A percentile compares a stretch with the other conserved stretches of the same genome.
Evolutionary conservation across 495 filamentous ascomycete genomes (phyloP).

Genomic region (Halenospora varia): DNA sequence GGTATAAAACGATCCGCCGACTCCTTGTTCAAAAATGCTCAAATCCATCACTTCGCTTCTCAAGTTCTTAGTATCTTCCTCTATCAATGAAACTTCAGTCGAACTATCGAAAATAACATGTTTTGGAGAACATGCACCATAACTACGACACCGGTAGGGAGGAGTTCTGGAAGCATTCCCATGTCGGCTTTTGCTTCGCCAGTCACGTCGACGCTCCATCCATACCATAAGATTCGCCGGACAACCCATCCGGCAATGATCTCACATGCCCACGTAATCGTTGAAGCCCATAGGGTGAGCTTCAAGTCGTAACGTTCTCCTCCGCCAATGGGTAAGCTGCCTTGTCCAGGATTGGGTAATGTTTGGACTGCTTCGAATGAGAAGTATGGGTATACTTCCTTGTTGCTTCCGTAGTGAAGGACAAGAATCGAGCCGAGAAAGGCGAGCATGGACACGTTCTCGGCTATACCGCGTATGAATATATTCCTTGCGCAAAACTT

Average conservation of each 20-base stretch:
- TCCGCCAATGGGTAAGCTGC: conserved; percentile 21
- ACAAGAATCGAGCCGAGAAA: conserved; percentile 57
- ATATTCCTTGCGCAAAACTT: conserved; percentile 57
- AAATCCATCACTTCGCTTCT: not conserved
- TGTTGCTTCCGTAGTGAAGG: conserved; percentile 58
- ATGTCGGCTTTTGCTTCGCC: conserved; percentile 56
- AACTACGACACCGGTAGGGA: conserved; percentile 56
- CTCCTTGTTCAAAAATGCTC: not conserved
- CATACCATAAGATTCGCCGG: conserved; percentile 45
- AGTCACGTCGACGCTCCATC: conserved; percentile 53
- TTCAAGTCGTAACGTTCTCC: conserved; percentile 47
- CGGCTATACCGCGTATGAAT: conserved; percentile 57
- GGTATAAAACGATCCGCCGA: conserved; percentile 1
- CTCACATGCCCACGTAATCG: conserved; percentile 60
- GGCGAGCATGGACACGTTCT: conserved; percentile 61
- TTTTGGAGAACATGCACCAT: conserved; percentile 63
- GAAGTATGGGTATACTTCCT: conserved; percentile 56
- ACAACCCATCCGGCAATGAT: conserved; percentile 52
- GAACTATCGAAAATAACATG: conserved; percentile 61
- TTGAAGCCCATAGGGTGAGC: conserved; percentile 55
- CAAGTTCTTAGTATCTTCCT: too few species aligned
- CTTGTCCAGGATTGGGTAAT: not conserved
- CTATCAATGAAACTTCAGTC: conserved; percentile 50
- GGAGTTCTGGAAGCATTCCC: conserved; percentile 54
- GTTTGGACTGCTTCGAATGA: conserved; percentile 42